A percentile compares a stretch with the other conserved stretches of the same genome.
phyloP scores from a whole-genome alignment of 352 stramenopile species.

The Globisporangium rhizosaccharum region DNA sequence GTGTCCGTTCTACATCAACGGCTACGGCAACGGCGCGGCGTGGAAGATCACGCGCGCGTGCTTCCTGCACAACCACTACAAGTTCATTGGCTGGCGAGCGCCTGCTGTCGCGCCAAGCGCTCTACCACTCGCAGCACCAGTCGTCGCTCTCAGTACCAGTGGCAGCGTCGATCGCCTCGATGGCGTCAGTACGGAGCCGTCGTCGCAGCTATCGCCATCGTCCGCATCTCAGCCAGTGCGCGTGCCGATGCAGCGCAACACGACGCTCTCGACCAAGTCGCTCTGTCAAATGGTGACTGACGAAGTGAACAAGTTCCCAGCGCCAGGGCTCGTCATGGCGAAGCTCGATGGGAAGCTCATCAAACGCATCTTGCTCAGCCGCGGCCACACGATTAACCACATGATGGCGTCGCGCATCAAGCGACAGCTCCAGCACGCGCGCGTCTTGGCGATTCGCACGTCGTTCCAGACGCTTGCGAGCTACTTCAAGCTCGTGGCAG shows the following conservation, averaged over 20 bases:
- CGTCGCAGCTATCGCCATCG: neutral
- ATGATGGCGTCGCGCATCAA: constrained; percentile 85
- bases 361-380: constrained; percentile 57
- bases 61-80: constrained; percentile 83
- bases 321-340: constrained; percentile 48
- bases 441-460: constrained; percentile 44
- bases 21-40: constrained; percentile 48
- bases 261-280: constrained; percentile 73
- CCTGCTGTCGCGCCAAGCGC: neutral
- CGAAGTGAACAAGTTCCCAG: constrained; percentile 57
- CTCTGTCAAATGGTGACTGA: constrained; percentile 71
- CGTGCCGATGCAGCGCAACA: constrained; percentile 55
- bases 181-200: neutral
- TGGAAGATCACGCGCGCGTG: constrained; percentile 79
- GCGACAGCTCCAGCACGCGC: constrained; percentile 54
- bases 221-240: neutral
- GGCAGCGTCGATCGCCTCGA: neutral
- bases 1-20: constrained; percentile 81
- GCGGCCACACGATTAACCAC: constrained; percentile 73
- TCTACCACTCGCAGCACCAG: neutral
- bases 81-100: constrained; percentile 66
- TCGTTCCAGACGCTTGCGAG: constrained; percentile 65
- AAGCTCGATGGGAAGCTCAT: constrained; percentile 76
- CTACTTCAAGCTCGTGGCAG: constrained; percentile 57
- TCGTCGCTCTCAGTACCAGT: neutral